A percentile compares a stretch with the other conserved stretches of the same genome.
phyloP scores from a whole-genome alignment of 2,329 filamentous ascomycete genomes.

The Fusarium illudens region DNA sequence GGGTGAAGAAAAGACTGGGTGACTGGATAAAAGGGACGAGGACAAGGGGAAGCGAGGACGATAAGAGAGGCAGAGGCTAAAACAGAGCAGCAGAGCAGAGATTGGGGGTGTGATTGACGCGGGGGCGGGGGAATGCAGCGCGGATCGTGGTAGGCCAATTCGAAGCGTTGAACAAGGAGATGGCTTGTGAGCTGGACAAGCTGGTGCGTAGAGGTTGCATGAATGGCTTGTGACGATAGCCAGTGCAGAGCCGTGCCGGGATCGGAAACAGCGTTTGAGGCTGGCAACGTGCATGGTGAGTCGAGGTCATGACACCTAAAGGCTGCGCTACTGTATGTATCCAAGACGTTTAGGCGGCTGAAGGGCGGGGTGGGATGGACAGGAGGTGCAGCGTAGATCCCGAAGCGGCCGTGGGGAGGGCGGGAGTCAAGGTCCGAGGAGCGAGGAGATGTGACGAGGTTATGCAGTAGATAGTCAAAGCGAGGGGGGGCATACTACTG shows the following conservation, averaged over 20 bases:
- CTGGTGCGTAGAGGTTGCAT: background rate
- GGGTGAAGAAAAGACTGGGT: background rate
- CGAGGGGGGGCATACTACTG: background rate
- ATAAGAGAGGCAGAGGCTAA: slow-evolving; percentile 1
- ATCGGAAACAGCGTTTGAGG: background rate
- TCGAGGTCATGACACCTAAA: background rate
- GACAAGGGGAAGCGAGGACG: background rate
- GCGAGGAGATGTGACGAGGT: background rate
- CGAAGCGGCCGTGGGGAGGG: background rate
- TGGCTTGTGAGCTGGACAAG: slow-evolving; percentile 1
- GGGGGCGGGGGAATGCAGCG: slow-evolving; percentile 1
- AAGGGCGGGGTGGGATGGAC: slow-evolving; percentile 6
- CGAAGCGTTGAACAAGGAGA: background rate
- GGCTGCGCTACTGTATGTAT: background rate
- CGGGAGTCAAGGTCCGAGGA: background rate
- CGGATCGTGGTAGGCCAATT: slow-evolving; percentile 12
- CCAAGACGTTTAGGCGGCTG: background rate
- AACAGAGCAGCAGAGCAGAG: background rate
- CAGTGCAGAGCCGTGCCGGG: background rate
- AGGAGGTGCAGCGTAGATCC: slow-evolving; percentile 9
- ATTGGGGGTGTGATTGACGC: background rate
- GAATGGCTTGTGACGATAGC: background rate
- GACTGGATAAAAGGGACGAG: background rate
- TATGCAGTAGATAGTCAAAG: background rate
- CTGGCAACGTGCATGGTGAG: slow-evolving; percentile 4